A percentile compares a stretch with the other conserved stretches of the same genome.
phyloP scores from a whole-genome alignment of 441 rosid species.

The Macaranga tanarius region DNA sequence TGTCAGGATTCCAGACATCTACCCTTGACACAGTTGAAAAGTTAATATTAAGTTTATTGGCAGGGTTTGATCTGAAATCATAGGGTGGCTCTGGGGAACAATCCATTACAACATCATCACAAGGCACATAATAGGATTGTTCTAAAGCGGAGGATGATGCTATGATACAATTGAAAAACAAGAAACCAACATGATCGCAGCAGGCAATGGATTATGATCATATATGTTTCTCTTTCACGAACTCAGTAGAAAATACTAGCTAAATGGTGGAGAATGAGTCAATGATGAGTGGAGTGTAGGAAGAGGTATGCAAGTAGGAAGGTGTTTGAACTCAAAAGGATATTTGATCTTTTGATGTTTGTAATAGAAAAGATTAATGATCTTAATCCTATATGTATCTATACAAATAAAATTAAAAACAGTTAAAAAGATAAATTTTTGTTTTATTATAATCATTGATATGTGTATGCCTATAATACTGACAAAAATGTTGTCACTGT shows the following conservation, averaged over 20 bases:
- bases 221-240: background rate
- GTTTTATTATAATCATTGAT: no score
- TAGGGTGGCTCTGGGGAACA: constrained; percentile 6
- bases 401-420: no score
- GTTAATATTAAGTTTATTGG: background rate
- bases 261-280: no score
- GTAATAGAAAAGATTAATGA: no score
- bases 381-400: no score
- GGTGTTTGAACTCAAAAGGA: background rate
- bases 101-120: background rate
- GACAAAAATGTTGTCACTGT: no score
- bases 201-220: background rate
- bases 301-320: background rate
- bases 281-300: background rate
- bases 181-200: constrained; percentile 7
- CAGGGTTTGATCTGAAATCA: background rate
- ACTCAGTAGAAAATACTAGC: background rate
- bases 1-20: background rate
- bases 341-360: no score
- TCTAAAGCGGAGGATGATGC: background rate
- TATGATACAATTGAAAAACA: background rate
- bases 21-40: constrained; percentile 13
- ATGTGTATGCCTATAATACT: no score
- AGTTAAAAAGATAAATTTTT: no score
- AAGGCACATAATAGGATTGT: background rate